Conservation (phyloP, 73 alveolate genomes). For the Breviolum minutum region DNA sequence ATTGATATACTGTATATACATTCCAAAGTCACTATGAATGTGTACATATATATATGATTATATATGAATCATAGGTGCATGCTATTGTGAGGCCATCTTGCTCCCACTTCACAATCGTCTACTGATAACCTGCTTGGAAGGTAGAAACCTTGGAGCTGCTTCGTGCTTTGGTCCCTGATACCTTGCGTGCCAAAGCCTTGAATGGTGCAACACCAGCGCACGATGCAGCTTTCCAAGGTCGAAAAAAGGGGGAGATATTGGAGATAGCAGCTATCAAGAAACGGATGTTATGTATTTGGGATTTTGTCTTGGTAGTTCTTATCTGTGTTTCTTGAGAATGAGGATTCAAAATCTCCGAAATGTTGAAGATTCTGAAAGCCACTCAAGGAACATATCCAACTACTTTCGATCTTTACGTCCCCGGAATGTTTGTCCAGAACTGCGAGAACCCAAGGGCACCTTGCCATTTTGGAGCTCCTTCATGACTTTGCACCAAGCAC, state of each 20-base stretch:
- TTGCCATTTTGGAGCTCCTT: not conserved
- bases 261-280: not conserved
- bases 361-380: too few relatives aligned
- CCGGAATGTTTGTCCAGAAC: not conserved
- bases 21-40: too few relatives aligned
- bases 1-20: too few relatives aligned
- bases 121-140: not conserved
- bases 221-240: conserved; percentile 71
- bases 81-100: too few relatives aligned
- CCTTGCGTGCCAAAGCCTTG: not conserved
- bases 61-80: too few relatives aligned
- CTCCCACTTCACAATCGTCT: not conserved
- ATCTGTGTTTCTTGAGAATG: too few relatives aligned
- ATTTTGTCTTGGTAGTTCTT: too few relatives aligned
- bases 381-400: too few relatives aligned
- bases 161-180: conserved; percentile 46
- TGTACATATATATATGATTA: too few relatives aligned
- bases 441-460: conserved; percentile 4
- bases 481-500: conserved; percentile 17
- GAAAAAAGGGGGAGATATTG: not conserved
- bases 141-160: conserved; percentile 11
- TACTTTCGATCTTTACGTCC: too few relatives aligned
- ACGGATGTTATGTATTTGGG: not conserved
- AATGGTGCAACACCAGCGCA: conserved; percentile 74
- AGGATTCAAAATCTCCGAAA: too few relatives aligned